Evolutionary conservation across 1,139 yeast genomes (phyloP).

Genomic region (Zygosaccharomyces pseudobailii): DNA sequence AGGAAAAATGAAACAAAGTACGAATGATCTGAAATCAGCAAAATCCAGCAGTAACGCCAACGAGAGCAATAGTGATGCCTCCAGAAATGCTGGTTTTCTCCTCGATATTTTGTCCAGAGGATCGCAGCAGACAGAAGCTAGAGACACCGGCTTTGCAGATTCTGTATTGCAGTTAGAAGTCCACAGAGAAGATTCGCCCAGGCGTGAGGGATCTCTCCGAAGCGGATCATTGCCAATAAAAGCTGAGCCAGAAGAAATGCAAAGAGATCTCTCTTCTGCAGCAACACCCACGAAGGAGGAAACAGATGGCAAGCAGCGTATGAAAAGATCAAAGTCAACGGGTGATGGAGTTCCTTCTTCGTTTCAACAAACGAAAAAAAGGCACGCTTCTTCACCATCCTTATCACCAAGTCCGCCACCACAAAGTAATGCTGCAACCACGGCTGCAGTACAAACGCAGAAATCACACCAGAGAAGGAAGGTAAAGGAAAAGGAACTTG

Average conservation of each 20-base stretch:
- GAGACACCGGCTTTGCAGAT: background rate
- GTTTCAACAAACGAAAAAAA: background rate
- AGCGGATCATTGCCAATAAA: background rate
- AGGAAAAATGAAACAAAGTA: constrained; percentile 14
- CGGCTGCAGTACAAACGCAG: background rate
- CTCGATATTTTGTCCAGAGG: constrained; percentile 9
- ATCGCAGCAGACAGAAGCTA: background rate
- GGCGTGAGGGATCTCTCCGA: background rate
- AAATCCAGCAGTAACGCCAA: background rate
- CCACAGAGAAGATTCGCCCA: background rate
- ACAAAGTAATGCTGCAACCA: constrained; percentile 39
- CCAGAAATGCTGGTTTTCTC: constrained; percentile 11
- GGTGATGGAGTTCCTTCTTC: background rate
- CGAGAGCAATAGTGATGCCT: background rate
- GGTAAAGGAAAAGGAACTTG: constrained; percentile 80
- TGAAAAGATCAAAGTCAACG: background rate
- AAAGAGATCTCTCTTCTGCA: background rate
- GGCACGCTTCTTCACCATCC: background rate
- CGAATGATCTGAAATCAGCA: background rate
- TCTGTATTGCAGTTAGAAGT: constrained; percentile 1
- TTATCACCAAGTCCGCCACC: background rate
- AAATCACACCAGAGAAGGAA: constrained; percentile 72
- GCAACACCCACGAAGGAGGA: background rate
- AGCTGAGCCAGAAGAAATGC: background rate
- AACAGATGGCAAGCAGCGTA: background rate